phyloP scores from a whole-genome alignment of 2,329 filamentous ascomycete species.

The Phoma sp. region DNA sequence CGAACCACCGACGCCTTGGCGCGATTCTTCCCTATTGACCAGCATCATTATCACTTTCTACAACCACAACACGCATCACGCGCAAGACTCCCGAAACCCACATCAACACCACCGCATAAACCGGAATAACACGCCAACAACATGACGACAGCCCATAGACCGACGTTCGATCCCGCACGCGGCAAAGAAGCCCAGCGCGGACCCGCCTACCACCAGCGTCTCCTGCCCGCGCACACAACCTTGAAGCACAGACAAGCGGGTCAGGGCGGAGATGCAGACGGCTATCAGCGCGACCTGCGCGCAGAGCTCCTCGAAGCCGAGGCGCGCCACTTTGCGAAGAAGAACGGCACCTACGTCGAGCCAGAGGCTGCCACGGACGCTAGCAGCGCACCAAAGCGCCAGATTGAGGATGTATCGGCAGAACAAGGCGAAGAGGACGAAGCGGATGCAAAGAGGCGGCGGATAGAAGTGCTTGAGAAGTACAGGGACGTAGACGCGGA shows the following conservation, averaged over 20 bases:
- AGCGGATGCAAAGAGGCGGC: slow-evolving; percentile 79
- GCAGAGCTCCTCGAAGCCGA: slow-evolving; percentile 91
- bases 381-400: slow-evolving; percentile 66
- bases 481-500: slow-evolving; percentile 87
- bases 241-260: slow-evolving; percentile 85
- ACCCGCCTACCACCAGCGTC: slow-evolving; percentile 93
- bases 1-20: slow-evolving; percentile 29
- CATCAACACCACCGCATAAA: background rate
- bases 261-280: slow-evolving; percentile 83
- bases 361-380: slow-evolving; percentile 54
- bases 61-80: slow-evolving; percentile 15
- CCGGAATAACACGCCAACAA: slow-evolving; percentile 17
- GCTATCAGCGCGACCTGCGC: slow-evolving; percentile 77
- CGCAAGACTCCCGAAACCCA: slow-evolving; percentile 43
- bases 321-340: slow-evolving; percentile 85
- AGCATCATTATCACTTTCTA: slow-evolving; percentile 19
- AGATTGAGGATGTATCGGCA: slow-evolving; percentile 62
- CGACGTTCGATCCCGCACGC: slow-evolving; percentile 94
- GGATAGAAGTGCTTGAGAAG: slow-evolving; percentile 78
- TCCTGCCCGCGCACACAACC: slow-evolving; percentile 90
- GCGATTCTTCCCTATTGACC: slow-evolving; percentile 4
- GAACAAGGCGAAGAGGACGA: slow-evolving; percentile 66
- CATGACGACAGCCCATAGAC: slow-evolving; percentile 72
- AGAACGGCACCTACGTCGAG: slow-evolving; percentile 67
- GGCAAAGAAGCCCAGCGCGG: slow-evolving; percentile 95